A percentile compares a stretch with the other conserved stretches of the same genome.
These are phyloP conservation scores for Eucalyptus camaldulensis DNA, from an alignment of 345 rosid genomes.

Conservation along the genomic window DNA sequence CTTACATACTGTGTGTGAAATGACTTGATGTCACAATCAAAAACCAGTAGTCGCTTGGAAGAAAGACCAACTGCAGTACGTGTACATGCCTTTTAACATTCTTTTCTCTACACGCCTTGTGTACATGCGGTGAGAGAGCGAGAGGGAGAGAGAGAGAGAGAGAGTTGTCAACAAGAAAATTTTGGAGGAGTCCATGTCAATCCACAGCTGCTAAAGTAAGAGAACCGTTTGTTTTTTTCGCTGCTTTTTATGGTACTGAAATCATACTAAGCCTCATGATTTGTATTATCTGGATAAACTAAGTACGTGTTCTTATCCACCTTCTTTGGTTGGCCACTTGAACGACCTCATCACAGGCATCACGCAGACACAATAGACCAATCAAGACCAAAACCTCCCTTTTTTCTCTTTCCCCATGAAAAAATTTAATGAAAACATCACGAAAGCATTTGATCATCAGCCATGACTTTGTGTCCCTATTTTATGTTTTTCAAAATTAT, in stretches of 20 bases:
- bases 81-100: not conserved
- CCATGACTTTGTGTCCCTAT: not conserved
- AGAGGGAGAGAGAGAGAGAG: no score
- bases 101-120: not conserved
- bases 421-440: not conserved
- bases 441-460: not conserved
- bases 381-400: not conserved
- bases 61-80: not conserved
- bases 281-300: not conserved
- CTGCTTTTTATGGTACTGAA: not conserved
- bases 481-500: not conserved
- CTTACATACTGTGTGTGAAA: not conserved
- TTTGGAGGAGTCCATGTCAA: not conserved
- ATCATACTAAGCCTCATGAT: not conserved
- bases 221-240: not conserved
- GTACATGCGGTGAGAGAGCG: not conserved
- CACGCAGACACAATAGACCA: not conserved
- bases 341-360: not conserved
- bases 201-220: not conserved
- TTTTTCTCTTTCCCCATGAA: not conserved
- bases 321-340: not conserved
- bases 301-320: not conserved
- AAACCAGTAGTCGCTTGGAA: not conserved
- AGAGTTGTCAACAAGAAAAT: not conserved
- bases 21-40: not conserved